Percentiles rank a stretch among this genome's conserved stretches.
Conservation (phyloP, 164 flowering plant species). For the Hamamelis virginiana region DNA sequence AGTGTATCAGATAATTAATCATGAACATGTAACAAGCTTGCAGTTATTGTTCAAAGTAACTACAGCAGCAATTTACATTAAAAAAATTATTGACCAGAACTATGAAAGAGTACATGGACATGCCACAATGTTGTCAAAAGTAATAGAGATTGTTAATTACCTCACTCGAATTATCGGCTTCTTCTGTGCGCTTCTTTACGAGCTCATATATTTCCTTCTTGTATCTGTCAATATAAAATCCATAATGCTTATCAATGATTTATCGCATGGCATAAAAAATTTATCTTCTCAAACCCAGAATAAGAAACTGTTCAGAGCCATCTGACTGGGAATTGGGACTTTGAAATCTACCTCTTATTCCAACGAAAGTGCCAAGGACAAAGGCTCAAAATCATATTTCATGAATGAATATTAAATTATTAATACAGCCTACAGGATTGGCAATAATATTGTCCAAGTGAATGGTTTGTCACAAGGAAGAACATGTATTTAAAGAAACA, state of each 20-base stretch:
- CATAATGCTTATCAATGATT: background rate
- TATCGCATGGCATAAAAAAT: background rate
- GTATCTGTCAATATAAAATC: constrained; percentile 42
- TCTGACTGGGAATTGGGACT: background rate
- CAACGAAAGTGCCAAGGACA: background rate
- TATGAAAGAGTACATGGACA: background rate
- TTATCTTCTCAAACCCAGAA: background rate
- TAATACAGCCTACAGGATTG: background rate
- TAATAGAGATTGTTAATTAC: constrained; percentile 32
- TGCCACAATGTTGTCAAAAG: background rate
- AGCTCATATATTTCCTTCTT: constrained; percentile 83
- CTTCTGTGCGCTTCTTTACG: constrained; percentile 69
- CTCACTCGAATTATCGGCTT: constrained; percentile 58
- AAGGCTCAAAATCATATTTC: background rate
- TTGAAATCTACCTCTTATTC: background rate
- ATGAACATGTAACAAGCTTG: background rate
- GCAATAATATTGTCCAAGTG: background rate
- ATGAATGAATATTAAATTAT: background rate
- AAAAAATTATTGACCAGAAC: background rate
- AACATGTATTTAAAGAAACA: background rate
- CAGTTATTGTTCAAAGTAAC: background rate
- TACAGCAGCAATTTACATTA: background rate
- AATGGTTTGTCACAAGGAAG: no score
- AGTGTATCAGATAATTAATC: background rate
- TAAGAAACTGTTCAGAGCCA: background rate